Evolutionary conservation across 164 flowering plant species (phyloP).

Genomic region (Paratinospora sagittata): DNA sequence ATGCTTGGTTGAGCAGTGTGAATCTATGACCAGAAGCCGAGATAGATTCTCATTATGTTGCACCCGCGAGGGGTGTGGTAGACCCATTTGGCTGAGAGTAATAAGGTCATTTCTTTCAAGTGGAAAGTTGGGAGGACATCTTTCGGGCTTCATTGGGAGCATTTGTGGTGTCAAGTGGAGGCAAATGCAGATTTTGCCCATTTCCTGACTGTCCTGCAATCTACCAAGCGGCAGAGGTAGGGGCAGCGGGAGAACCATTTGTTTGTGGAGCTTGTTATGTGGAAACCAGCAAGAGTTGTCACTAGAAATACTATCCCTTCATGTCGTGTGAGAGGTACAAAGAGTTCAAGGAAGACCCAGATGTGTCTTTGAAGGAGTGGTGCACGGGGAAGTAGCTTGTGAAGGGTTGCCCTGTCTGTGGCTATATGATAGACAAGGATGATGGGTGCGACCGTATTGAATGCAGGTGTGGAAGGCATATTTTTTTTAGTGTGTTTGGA

Average conservation of each 20-base stretch:
- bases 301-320: slow-evolving; percentile 68
- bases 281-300: slow-evolving; percentile 81
- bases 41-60: slow-evolving; percentile 74
- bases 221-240: slow-evolving; percentile 47
- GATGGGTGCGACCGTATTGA: slow-evolving; percentile 93
- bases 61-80: slow-evolving; percentile 46
- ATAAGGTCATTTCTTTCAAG: slow-evolving; percentile 43
- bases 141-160: slow-evolving; percentile 68
- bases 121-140: slow-evolving; percentile 77
- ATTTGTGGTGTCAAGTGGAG: slow-evolving; percentile 61
- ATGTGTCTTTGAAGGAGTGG: slow-evolving; percentile 72
- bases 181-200: slow-evolving; percentile 71
- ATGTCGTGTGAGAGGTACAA: slow-evolving; percentile 69
- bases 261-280: slow-evolving; percentile 70
- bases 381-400: slow-evolving; percentile 65
- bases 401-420: slow-evolving; percentile 68
- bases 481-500: slow-evolving; percentile 90
- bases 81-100: slow-evolving; percentile 46
- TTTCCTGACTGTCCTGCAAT: slow-evolving; percentile 90
- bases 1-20: slow-evolving; percentile 80
- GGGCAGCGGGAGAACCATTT: slow-evolving; percentile 39
- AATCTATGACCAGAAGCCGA: slow-evolving; percentile 57
- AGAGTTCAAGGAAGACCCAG: slow-evolving; percentile 80
- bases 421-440: slow-evolving; percentile 67
- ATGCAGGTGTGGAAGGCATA: slow-evolving; percentile 76